Conservation (phyloP, 805 yeast species). For the Priceomyces castillae region DNA sequence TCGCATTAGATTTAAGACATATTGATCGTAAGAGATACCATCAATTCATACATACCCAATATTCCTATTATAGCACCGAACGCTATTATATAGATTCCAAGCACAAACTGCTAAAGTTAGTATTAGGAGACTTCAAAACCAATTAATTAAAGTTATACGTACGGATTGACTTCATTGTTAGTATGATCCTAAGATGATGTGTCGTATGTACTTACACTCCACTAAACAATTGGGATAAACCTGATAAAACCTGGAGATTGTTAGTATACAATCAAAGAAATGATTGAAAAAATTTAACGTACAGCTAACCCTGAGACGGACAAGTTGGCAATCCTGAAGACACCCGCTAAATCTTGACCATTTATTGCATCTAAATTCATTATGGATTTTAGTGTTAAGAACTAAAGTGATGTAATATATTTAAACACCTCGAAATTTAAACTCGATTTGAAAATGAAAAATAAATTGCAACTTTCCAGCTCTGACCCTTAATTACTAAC, state of each 20-base stretch:
- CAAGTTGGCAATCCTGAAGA: constrained; percentile 52
- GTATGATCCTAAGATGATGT: constrained; percentile 10
- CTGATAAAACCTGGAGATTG: constrained; percentile 40
- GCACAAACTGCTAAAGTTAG: constrained; percentile 44
- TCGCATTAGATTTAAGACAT: neutral
- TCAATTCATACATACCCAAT: constrained; percentile 42
- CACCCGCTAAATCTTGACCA: constrained; percentile 43
- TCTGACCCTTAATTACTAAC: too few relatives aligned
- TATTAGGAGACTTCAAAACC: constrained; percentile 3
- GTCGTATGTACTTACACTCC: constrained; percentile 40
- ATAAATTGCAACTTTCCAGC: neutral
- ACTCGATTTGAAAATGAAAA: neutral
- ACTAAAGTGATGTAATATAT: neutral
- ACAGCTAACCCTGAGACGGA: constrained; percentile 54
- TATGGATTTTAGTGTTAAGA: constrained; percentile 7
- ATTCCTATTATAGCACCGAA: constrained; percentile 55
- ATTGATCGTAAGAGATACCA: too few relatives aligned
- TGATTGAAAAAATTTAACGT: constrained; percentile 20
- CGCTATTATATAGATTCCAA: constrained; percentile 56
- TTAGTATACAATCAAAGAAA: constrained; percentile 2
- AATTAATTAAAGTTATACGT: constrained; percentile 13
- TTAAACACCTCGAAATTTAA: neutral
- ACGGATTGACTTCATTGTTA: constrained; percentile 33
- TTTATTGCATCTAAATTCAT: constrained; percentile 45
- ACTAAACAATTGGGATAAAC: constrained; percentile 49